Evolutionary conservation across 2,329 filamentous ascomycete species (phyloP), one percentile per base, ranked within the genome.

Genomic region (Aureobasidium uvarum): DNA sequence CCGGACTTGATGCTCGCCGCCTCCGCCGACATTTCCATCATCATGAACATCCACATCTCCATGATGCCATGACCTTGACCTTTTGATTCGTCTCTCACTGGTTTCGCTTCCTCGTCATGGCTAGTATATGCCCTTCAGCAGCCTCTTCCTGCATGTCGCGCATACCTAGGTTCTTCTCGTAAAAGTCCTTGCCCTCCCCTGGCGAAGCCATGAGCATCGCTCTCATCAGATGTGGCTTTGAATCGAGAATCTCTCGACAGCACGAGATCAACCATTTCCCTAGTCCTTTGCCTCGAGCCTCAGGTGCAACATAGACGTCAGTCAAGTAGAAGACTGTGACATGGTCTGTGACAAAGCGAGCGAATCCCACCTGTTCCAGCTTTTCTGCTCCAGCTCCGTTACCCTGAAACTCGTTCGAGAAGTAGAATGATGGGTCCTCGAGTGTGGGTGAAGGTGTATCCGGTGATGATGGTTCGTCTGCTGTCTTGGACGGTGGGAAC

Each of bases 311-410:
- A 51, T 68, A 74, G 16, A 73, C 71, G 45, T 73, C 72, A 2
- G 69, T 71, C n/a, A 74, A 54, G 60, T 72, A 73, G 8, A 65
- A 67, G 7, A 68, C 66, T 6, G 71, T 71, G 36, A 73, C 69
- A 50, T 70, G 66, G 54, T 74, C 72, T 3, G 70, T 72, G 18
- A 73, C 62, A 38, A 72, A 68, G 11, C 72, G 69, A 14, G 69
- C 71, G n/a, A 74, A 58, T 41, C 73, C 71, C 23, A 74, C 71
- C 52, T 73, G 70, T 50, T 68, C 60, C 38, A 70, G 46, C 38
- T 68, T 54, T 10, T 66, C 45, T 23, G 38, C 13, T 46, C 54
- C 33, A 1, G 41, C n/a, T 18, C 41, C 56, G n/a, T 4, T 46
- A 11, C 18, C 41, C 18, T 60, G 41, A 6, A 60, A 60, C 11